Conservation (phyloP, 768 basidiomycete genomes). For the Rhodotorula babjevae region DNA sequence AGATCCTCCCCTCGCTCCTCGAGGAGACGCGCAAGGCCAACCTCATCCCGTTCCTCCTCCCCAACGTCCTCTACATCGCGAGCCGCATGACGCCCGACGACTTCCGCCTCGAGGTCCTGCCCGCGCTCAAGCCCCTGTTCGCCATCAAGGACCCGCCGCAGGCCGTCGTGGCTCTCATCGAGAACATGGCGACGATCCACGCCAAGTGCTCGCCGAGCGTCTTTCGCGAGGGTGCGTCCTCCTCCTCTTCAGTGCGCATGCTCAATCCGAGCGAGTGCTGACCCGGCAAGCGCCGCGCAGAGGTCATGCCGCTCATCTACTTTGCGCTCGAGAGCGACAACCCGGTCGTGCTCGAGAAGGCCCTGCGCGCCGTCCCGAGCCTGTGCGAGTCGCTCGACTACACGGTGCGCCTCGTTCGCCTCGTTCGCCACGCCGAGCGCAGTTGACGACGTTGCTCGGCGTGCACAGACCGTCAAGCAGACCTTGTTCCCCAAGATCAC, state of each 20-base stretch:
- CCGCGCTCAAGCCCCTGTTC: slow-evolving; percentile 84
- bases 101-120: slow-evolving; percentile 75
- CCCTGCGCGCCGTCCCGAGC: slow-evolving; percentile 72
- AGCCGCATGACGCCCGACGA: slow-evolving; percentile 65
- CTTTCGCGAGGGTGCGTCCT: slow-evolving; percentile 76
- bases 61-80: slow-evolving; percentile 89
- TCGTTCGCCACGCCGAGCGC: no score
- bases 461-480: slow-evolving; percentile 67
- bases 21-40: slow-evolving; percentile 89
- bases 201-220: slow-evolving; percentile 78
- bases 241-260: background rate
- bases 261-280: background rate
- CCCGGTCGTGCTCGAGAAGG: slow-evolving; percentile 82
- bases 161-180: slow-evolving; percentile 88
- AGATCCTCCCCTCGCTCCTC: slow-evolving; percentile 82
- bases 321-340: slow-evolving; percentile 96
- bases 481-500: slow-evolving; percentile 54
- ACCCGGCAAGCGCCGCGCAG: slow-evolving; percentile 50
- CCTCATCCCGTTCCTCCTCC: slow-evolving; percentile 88
- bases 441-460: background rate
- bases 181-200: slow-evolving; percentile 80
- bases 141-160: slow-evolving; percentile 89
- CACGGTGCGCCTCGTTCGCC: slow-evolving; percentile 48
- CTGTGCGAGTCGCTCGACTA: slow-evolving; percentile 90
- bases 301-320: slow-evolving; percentile 93